Evolutionary conservation across 1,284 basidiomycete genomes (phyloP), one percentile per base, ranked within the genome.

Genomic region (Athelia sp.): DNA sequence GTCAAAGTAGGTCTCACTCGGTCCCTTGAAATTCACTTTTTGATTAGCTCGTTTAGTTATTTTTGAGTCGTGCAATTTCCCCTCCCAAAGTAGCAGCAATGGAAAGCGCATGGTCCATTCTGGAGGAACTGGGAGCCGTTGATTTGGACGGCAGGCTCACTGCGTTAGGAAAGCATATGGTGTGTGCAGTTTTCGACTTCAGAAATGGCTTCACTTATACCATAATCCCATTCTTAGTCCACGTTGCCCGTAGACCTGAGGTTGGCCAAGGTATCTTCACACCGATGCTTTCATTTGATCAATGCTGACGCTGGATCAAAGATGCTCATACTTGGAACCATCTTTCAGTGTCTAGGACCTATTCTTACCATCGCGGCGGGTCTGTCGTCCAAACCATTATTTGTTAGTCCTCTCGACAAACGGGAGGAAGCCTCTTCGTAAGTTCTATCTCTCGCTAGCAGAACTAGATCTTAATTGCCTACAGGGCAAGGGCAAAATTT

Each of bases 241-340:
- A 78, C 85, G 66, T 75, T 98, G 24, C 94, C 94, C 1, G 73
- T 97, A 22, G 94, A 98, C 67, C 70, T 97, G n/a, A 79, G 92
- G 43, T 75, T 98, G 18, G 91, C 83, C 32, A 98, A 98, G 74
- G 84, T 89, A 50, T 26, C 58, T 50, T n/a, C 4, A 21, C 19
- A n/a, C n/a, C 36, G 6, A n/a, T n/a, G n/a, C n/a, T 40, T 3
- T 23, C 17, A 36, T 18, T 19, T 34, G 3, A 26, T 17, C 26
- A 21, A 49, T 21, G 15, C 45, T 49, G 48, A 47, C 36, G 42
- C 23, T 29, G 19, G n/a, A n/a, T n/a, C 2, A 21, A 45, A 89
- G 87, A 93, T 94, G 88, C 77, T 95, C n/a, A 78, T 93, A 6
- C 72, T 95, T 0, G 90, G 79, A 0, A 81, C 85, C 1, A 78